Evolutionary conservation across 23 red algal genomes (phyloP).

Genomic region (Gracilaria gracilis): DNA sequence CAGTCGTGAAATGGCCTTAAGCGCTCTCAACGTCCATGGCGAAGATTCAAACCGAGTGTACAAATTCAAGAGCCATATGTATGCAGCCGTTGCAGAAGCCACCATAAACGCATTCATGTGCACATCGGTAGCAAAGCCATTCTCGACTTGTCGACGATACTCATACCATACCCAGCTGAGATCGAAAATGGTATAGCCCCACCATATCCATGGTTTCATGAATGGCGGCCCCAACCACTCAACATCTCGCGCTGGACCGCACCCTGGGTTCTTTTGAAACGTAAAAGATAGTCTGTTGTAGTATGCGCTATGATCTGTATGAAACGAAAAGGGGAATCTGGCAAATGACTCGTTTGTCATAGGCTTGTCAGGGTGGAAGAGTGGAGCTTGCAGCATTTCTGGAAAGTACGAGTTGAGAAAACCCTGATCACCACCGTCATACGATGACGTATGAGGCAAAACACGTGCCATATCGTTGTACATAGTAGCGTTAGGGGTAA

Average conservation of each 20-base stretch:
- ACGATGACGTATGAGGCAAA: slow-evolving; percentile 74
- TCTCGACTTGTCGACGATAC: slow-evolving; percentile 64
- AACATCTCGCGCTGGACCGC: slow-evolving; percentile 66
- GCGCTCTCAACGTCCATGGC: background rate
- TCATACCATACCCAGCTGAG: slow-evolving; percentile 83
- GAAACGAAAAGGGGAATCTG: slow-evolving; percentile 85
- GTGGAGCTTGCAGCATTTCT: slow-evolving; percentile 74
- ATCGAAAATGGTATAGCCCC: slow-evolving; percentile 80
- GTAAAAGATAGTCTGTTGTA: slow-evolving; percentile 75
- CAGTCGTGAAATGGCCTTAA: background rate
- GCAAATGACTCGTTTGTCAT: background rate
- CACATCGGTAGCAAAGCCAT: slow-evolving; percentile 36
- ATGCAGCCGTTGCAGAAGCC: background rate
- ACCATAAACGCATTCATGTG: slow-evolving; percentile 9
- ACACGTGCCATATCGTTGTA: slow-evolving; percentile 71
- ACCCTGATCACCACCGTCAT: slow-evolving; percentile 97
- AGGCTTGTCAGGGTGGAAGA: slow-evolving; percentile 51
- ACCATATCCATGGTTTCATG: slow-evolving; percentile 96
- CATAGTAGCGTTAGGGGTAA: slow-evolving; percentile 63
- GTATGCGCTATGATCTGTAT: slow-evolving; percentile 87
- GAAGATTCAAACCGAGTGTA: slow-evolving; percentile 1
- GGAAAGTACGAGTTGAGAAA: slow-evolving; percentile 92
- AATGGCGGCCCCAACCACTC: slow-evolving; percentile 89
- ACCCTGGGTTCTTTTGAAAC: slow-evolving; percentile 52
- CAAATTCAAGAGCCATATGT: slow-evolving; percentile 15